Evolutionary conservation across 352 stramenopile genomes (phyloP), one percentile per base, ranked within the genome.

Genomic region (Phytophthora fragariaefolia): DNA sequence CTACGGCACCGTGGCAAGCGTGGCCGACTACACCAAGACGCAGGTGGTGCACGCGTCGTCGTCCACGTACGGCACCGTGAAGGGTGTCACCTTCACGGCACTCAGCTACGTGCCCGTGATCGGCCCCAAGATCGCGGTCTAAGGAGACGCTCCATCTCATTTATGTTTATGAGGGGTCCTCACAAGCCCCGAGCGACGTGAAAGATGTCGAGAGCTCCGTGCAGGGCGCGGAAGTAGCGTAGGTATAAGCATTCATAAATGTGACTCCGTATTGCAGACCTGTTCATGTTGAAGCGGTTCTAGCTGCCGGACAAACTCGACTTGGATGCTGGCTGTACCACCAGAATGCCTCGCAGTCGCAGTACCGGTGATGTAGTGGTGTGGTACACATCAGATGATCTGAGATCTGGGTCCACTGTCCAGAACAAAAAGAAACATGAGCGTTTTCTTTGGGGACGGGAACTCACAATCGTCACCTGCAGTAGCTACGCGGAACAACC

Each of bases 31-130:
- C 66, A 82, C 80, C 57, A 85, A 79, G 46, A 85, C 72, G 38
- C 78, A 88, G 51, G 82, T 91, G 38, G 74, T 86, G 50, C 80
- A 83, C 53, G 83, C 80, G 34, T 90, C 83, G 46, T 92, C 83
- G 55, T 89, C 83, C 18, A 85, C 80, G 1, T 88, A 82, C 51
- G 79, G 79, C 26, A 87, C 73, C 5, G 75, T 87, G 23, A 77
- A 77, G 54, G 81, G 75, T 13, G 77, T 73, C 5, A 89, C 79
- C 5, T 72, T 82, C 26, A 83, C 82, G 55, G 69, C 81, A 18
- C 67, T 83, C 32, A 88, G 81, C 61, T 78, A 90, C 54, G 69
- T 92, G 36, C 83, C 83, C 23, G 73, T 85, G 51, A 71, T 91
- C 38, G 83, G 83, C 32, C 54, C 80, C 42, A 91, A 89, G 73